These are phyloP conservation scores for Hanseniaspora jakobsenii DNA, from an alignment of 805 yeast species.

Conservation along the genomic window DNA sequence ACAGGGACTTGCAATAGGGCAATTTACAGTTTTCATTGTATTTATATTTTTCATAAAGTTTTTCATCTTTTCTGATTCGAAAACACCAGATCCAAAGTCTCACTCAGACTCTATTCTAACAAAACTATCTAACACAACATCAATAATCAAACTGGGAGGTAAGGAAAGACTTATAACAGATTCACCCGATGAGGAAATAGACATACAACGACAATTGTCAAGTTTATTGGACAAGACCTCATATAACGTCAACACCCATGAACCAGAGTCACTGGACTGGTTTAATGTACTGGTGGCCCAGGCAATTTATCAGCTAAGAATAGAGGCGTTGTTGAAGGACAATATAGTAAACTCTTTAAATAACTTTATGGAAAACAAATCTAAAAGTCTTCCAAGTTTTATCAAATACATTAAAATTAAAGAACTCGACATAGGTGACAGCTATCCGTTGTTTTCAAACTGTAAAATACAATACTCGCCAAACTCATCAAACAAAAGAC, in stretches of 20 bases:
- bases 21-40: conserved; percentile 54
- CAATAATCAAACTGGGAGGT: conserved; percentile 27
- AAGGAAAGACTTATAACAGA: conserved; percentile 19
- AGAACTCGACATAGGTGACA: conserved; percentile 84
- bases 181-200: conserved; percentile 22
- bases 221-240: conserved; percentile 78
- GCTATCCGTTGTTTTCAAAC: conserved; percentile 87
- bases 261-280: conserved; percentile 92
- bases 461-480: conserved; percentile 64
- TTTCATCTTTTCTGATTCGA: conserved; percentile 61
- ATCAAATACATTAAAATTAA: conserved; percentile 66
- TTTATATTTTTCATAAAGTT: conserved; percentile 56
- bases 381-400: conserved; percentile 63
- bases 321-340: conserved; percentile 78
- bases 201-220: conserved; percentile 24
- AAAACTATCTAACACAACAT: conserved; percentile 18
- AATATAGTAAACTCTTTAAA: conserved; percentile 72
- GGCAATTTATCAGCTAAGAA: conserved; percentile 69
- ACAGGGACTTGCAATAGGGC: conserved; percentile 65
- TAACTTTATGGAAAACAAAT: conserved; percentile 40
- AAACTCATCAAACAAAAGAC: conserved; percentile 35
- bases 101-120: conserved; percentile 20
- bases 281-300: conserved; percentile 90
- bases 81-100: conserved; percentile 25
- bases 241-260: conserved; percentile 77